Percentiles rank a stretch among this genome's conserved stretches.
Evolutionary conservation across 2,329 filamentous ascomycete genomes (phyloP).

Genomic region (Diplodia scrobiculata): DNA sequence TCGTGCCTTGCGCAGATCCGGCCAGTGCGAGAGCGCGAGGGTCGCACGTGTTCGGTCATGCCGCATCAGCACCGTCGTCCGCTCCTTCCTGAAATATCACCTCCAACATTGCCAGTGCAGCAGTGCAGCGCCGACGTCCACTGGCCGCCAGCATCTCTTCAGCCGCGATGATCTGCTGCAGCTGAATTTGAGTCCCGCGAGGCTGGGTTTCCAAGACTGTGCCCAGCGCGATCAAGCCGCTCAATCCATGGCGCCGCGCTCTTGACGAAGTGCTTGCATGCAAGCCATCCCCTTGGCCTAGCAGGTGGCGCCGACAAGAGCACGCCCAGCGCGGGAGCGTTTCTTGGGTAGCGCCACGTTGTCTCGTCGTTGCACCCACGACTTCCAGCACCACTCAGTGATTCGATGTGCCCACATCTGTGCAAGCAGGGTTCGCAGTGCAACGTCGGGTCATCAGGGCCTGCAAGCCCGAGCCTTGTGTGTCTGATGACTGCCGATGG

Average conservation of each 20-base stretch:
- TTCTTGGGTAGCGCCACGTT: conserved; percentile 6
- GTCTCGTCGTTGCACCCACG: neutral
- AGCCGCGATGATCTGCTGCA: conserved; percentile 16
- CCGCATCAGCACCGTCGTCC: neutral
- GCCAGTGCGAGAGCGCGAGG: conserved; percentile 1
- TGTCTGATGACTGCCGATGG: neutral
- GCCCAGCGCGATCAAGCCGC: conserved; percentile 15
- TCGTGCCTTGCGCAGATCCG: neutral
- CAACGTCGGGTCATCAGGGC: neutral
- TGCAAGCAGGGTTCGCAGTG: neutral
- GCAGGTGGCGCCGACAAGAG: conserved; percentile 7
- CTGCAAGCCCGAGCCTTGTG: neutral
- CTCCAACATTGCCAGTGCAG: neutral
- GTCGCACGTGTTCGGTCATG: neutral
- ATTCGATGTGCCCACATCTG: neutral
- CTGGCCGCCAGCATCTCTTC: neutral
- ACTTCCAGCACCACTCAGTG: neutral
- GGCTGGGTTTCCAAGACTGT: conserved; percentile 8
- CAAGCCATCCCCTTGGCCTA: conserved; percentile 11
- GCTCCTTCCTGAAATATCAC: neutral
- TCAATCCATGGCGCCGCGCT: conserved; percentile 11
- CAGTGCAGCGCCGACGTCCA: neutral
- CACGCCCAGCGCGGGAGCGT: conserved; percentile 6
- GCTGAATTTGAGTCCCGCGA: conserved; percentile 15
- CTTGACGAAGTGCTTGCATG: conserved; percentile 12